Conservation (phyloP, 83 land plant species). For the Isoetes engelmannii region DNA sequence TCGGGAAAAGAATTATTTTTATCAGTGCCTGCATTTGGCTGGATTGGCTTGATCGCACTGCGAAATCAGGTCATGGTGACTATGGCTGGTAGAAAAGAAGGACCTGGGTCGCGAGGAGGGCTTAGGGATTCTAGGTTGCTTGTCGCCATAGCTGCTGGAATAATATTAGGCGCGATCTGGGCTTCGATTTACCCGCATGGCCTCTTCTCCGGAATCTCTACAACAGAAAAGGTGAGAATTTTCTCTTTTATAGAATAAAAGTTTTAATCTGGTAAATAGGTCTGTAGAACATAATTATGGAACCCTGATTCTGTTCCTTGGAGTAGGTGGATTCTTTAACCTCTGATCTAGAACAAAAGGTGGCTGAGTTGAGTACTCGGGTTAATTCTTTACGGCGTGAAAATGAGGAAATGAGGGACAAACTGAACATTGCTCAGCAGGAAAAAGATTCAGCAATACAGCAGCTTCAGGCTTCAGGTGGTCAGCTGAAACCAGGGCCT, state of each 20-base stretch:
- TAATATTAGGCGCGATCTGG: conserved; percentile 37
- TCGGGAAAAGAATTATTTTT: too few relatives aligned
- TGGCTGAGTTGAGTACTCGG: background rate
- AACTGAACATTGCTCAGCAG: conserved; percentile 48
- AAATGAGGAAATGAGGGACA: conserved; percentile 35
- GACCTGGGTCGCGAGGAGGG: conserved; percentile 5
- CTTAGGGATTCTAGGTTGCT: conserved; percentile 29
- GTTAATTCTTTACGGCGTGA: conserved; percentile 36
- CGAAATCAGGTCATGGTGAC: background rate
- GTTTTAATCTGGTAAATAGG: background rate
- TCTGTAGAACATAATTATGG: background rate
- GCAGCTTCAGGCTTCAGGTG: conserved; percentile 36
- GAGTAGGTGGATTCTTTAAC: background rate
- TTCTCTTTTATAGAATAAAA: background rate
- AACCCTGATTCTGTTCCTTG: conserved; percentile 1
- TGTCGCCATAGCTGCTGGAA: conserved; percentile 39
- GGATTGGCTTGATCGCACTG: too few relatives aligned
- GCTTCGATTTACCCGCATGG: conserved; percentile 47
- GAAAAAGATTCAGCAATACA: conserved; percentile 45
- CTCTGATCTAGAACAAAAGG: background rate
- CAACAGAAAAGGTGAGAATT: background rate
- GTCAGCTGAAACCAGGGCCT: conserved; percentile 63
- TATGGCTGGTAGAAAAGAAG: conserved; percentile 25
- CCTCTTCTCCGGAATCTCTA: conserved; percentile 11
- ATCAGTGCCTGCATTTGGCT: too few relatives aligned